A percentile compares a stretch with the other conserved stretches of the same genome.
Conservation (phyloP, 768 basidiomycete species). For the Roridomyces roridus region DNA sequence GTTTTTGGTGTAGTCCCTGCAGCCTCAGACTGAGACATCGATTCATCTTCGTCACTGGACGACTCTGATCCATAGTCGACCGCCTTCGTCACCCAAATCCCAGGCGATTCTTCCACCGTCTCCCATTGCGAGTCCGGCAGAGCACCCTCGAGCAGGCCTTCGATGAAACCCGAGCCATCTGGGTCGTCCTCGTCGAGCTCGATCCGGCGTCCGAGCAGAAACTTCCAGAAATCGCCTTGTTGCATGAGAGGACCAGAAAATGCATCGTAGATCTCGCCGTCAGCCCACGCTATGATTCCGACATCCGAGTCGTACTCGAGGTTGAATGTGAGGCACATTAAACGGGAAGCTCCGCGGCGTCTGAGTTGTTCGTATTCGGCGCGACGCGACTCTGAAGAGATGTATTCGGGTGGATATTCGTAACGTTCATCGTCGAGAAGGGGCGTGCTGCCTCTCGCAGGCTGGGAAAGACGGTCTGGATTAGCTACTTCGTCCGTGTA, state of each 20-base stretch:
- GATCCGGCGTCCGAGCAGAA: slow-evolving; percentile 44
- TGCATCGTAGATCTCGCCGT: slow-evolving; percentile 36
- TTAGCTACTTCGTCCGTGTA: slow-evolving; percentile 23
- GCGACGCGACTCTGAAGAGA: too few relatives aligned
- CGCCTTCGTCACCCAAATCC: slow-evolving; percentile 39
- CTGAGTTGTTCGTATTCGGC: slow-evolving; percentile 38
- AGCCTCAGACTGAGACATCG: too few relatives aligned
- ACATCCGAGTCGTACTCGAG: slow-evolving; percentile 33
- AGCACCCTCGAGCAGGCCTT: slow-evolving; percentile 39
- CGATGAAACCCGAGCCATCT: slow-evolving; percentile 43
- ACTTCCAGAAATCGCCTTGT: slow-evolving; percentile 43
- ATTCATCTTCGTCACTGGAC: not conserved
- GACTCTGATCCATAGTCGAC: not conserved
- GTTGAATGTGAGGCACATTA: slow-evolving; percentile 45
- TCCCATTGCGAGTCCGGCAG: slow-evolving; percentile 37
- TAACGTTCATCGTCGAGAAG: slow-evolving; percentile 24
- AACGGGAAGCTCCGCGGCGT: slow-evolving; percentile 38
- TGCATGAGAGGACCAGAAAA: slow-evolving; percentile 41
- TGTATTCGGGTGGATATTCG: slow-evolving; percentile 6
- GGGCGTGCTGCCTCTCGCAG: slow-evolving; percentile 41
- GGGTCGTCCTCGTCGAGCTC: slow-evolving; percentile 40
- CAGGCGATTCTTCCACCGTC: slow-evolving; percentile 35
- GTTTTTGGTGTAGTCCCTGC: slow-evolving; percentile 1
- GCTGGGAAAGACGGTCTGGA: slow-evolving; percentile 29
- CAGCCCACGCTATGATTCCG: slow-evolving; percentile 44